Conservation (phyloP, 768 basidiomycete species). For the Panus rudis region DNA sequence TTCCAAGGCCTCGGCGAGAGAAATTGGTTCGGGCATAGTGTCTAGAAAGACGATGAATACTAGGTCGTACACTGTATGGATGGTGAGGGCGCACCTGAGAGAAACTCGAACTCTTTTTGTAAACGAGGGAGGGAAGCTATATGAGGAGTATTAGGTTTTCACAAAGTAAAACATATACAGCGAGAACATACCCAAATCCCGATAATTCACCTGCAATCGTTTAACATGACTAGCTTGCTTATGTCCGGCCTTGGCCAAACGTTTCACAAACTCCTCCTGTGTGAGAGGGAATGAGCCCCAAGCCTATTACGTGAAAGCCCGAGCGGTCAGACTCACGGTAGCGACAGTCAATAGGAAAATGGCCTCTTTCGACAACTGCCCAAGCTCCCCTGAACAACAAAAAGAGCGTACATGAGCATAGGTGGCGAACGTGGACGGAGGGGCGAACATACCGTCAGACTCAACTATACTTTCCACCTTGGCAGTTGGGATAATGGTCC, state of each 20-base stretch:
- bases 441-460: slow-evolving; percentile 53
- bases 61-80: slow-evolving; percentile 4
- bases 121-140: slow-evolving; percentile 53
- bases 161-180: background rate
- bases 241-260: slow-evolving; percentile 63
- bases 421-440: slow-evolving; percentile 3
- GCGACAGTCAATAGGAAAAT: slow-evolving; percentile 69
- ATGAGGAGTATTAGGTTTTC: slow-evolving; percentile 2
- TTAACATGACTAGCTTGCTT: slow-evolving; percentile 53
- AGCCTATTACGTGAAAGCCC: slow-evolving; percentile 1
- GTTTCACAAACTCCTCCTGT: slow-evolving; percentile 84
- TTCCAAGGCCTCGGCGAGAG: slow-evolving; percentile 53
- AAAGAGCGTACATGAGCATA: slow-evolving; percentile 10
- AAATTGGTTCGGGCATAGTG: slow-evolving; percentile 56
- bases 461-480: slow-evolving; percentile 74
- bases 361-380: slow-evolving; percentile 67
- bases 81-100: slow-evolving; percentile 40
- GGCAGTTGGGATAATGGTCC: slow-evolving; percentile 57
- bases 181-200: slow-evolving; percentile 61
- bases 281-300: background rate
- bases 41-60: slow-evolving; percentile 31
- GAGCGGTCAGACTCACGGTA: slow-evolving; percentile 41
- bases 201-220: slow-evolving; percentile 55
- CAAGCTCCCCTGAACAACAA: slow-evolving; percentile 41
- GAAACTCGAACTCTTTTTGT: slow-evolving; percentile 66